A percentile compares a stretch with the other conserved stretches of the same genome.
phyloP scores from a whole-genome alignment of 352 stramenopile species.

The Phytophthora ohioensis region DNA sequence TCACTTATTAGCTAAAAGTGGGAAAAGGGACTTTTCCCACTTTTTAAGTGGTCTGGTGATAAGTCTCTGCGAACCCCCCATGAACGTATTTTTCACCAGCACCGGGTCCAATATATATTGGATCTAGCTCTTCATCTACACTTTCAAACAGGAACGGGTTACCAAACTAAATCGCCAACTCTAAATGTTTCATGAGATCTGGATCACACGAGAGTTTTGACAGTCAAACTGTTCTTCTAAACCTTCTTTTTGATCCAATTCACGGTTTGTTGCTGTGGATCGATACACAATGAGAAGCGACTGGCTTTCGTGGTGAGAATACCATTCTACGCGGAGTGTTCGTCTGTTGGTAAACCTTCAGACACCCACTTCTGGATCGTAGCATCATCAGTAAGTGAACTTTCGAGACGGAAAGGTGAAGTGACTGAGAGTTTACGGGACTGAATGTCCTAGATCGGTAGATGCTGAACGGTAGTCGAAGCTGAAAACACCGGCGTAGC shows the following conservation, averaged over 20 bases:
- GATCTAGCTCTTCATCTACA: constrained; percentile 95
- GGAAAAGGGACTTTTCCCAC: too few relatives aligned
- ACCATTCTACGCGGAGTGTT: constrained; percentile 96
- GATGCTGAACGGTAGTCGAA: too few relatives aligned
- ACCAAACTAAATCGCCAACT: constrained; percentile 96
- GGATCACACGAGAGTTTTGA: constrained; percentile 93
- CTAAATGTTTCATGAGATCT: constrained; percentile 97
- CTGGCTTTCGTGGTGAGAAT: constrained; percentile 95
- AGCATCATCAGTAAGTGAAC: too few relatives aligned
- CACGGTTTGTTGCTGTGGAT: constrained; percentile 96
- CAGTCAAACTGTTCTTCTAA: constrained; percentile 92
- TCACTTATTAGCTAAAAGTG: too few relatives aligned
- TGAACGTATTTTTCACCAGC: constrained; percentile 93
- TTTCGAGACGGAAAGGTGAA: too few relatives aligned
- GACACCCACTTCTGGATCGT: too few relatives aligned
- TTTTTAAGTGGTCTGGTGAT: constrained; percentile 60
- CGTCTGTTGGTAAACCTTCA: constrained; percentile 62
- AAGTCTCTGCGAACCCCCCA: constrained; percentile 90
- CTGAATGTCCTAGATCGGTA: too few relatives aligned
- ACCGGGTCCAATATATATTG: constrained; percentile 92
- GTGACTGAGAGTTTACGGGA: too few relatives aligned
- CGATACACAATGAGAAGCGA: constrained; percentile 96
- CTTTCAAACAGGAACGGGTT: constrained; percentile 96
- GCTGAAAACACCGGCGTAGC: too few relatives aligned
- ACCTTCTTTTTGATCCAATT: constrained; percentile 97